A percentile compares a stretch with the other conserved stretches of the same genome.
Evolutionary conservation across 805 yeast genomes (phyloP).

Genomic region (Phaffomyces antillensis): DNA sequence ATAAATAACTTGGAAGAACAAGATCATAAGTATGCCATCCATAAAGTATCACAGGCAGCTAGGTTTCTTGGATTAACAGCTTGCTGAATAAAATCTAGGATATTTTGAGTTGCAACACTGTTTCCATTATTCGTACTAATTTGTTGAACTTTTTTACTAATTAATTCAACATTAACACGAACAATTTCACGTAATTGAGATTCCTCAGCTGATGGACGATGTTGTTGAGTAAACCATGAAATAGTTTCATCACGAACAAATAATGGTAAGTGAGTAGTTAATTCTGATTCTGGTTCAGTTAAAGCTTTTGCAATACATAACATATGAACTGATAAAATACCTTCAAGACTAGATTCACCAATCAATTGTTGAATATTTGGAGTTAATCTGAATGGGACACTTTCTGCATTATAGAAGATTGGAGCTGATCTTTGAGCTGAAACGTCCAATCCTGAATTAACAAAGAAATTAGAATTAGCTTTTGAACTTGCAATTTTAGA

Average conservation of each 20-base stretch:
- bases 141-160: conserved; percentile 70
- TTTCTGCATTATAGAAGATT: conserved; percentile 81
- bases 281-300: conserved; percentile 85
- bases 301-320: conserved; percentile 83
- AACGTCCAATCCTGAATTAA: conserved; percentile 30
- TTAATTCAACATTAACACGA: conserved; percentile 76
- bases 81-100: conserved; percentile 82
- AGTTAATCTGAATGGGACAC: conserved; percentile 93
- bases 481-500: conserved; percentile 57
- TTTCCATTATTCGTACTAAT: conserved; percentile 52
- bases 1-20: neutral
- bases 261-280: conserved; percentile 85
- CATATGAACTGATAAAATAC: conserved; percentile 77
- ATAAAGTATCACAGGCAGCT: conserved; percentile 84
- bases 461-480: conserved; percentile 29
- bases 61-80: conserved; percentile 93
- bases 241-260: conserved; percentile 94
- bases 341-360: conserved; percentile 93
- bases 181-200: conserved; percentile 83
- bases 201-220: conserved; percentile 76
- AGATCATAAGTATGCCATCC: conserved; percentile 80
- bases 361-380: conserved; percentile 92
- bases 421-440: conserved; percentile 43
- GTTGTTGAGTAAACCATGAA: conserved; percentile 88
- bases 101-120: conserved; percentile 75